Base-by-base conservation (phyloP, 2,329 filamentous ascomycete species). In the Corynespora cassiicola region DNA sequence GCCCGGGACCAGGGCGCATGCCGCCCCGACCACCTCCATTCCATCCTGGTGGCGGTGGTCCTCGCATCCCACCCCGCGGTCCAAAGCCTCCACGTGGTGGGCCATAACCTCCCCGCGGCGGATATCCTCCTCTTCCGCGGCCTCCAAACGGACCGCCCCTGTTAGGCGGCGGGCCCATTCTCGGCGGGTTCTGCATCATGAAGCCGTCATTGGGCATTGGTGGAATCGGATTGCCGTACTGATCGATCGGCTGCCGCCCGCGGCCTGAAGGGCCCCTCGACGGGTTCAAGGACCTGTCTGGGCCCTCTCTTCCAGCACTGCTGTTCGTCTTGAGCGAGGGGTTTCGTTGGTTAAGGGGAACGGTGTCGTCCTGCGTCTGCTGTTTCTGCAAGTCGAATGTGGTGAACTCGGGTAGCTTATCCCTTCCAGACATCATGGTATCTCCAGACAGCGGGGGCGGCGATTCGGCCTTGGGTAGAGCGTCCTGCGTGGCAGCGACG, bases 261-360 rank as follows among this genome's bases (percentile, higher is more conserved):
- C 64, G 65, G 8, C 63, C 67, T 10, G 60, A 60, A 24, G 65
- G 65, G 25, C 56, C 57, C 41, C 71, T 70, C 12, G 66, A 64
- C 17, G 65, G 66, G 29, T 63, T 61, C 19, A 50, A 44, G 36
- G 64, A 62, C 30, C 47, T 48, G 17, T 65, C 62, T 10, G 77
- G 33, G 56, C 67, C 53, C 68, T 75, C 58, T 66, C 67, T 54
- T 54, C 61, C 46, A 61, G 63, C 47, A 69, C 70, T 68, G 47
- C 73, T 78, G 14, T 75, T 76, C 3, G 78, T 81, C 51, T 75
- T 74, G 24, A 85, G 76, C 12, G 80, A 80, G 3, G 84, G 82
- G 37, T 82, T 84, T 33, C 78, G 75, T 6, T 80, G 75, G 12
- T 87, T 91, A 42, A 90, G 70, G 1, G 87, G 87, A 11, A 86